Conservation (phyloP, 306 rosid species). For the Urtica urens region DNA sequence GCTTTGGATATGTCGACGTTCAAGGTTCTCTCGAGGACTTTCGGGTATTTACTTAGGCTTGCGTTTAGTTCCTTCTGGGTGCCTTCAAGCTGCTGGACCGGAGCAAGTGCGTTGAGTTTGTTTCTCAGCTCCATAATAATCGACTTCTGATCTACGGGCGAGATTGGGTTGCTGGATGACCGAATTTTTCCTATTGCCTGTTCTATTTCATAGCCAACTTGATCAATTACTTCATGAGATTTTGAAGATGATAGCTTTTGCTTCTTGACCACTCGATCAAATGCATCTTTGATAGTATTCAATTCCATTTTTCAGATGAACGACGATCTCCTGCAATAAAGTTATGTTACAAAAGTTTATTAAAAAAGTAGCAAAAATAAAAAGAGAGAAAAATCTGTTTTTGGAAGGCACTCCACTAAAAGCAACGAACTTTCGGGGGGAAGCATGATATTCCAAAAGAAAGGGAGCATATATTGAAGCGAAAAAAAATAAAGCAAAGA, state of each 20-base stretch:
- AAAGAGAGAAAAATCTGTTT: too few relatives aligned
- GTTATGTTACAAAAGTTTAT: constrained; percentile 6
- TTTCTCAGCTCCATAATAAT: constrained; percentile 46
- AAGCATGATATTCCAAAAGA: too few relatives aligned
- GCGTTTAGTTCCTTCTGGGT: constrained; percentile 54
- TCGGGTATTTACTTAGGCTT: constrained; percentile 50
- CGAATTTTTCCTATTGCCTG: constrained; percentile 43
- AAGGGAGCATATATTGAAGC: too few relatives aligned
- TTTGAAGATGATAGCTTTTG: constrained; percentile 60
- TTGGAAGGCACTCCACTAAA: too few relatives aligned
- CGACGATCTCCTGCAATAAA: constrained; percentile 31
- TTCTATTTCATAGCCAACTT: constrained; percentile 55
- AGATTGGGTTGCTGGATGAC: constrained; percentile 31
- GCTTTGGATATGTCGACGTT: constrained; percentile 79
- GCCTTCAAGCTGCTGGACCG: constrained; percentile 50
- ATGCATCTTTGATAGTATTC: constrained; percentile 56
- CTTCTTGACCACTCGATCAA: constrained; percentile 72
- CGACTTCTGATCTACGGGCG: constrained; percentile 42
- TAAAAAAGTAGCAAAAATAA: constrained; percentile 1
- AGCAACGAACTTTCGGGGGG: too few relatives aligned
- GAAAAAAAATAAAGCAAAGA: too few relatives aligned
- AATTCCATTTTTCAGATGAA: constrained; percentile 46
- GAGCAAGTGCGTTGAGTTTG: constrained; percentile 41
- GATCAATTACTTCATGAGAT: constrained; percentile 60
- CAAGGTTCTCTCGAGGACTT: constrained; percentile 46